Base-by-base conservation (phyloP, 2,329 filamentous ascomycete genomes). In the Canariomyces notabilis region DNA sequence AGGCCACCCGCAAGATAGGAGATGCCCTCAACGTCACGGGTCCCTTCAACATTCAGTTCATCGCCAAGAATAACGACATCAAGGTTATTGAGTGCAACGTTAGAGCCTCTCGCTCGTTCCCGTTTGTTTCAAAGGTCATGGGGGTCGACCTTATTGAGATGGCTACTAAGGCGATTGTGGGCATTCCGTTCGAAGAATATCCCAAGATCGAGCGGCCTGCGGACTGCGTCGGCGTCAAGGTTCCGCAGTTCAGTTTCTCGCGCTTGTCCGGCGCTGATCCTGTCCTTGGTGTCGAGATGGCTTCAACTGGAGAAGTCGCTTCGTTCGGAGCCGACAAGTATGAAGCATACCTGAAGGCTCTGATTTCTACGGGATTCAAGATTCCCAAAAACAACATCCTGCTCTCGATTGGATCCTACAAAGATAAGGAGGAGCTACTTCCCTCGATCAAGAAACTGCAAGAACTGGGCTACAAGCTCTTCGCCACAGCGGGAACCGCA, bases 61-160 rank as follows among this genome's bases (percentile, higher is more conserved):
- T 98, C 61, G 93, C 93, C 60, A 97, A 97, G 74, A 90, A 97
- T 67, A 97, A 97, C 65, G 91, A 97, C 57, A 97, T 98, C 75
- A 97, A 97, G 76, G 93, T 98, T 56, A 98, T 98, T 55, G 93
- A 98, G 72, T 97, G 93, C 71, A 98, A 98, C 61, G 93, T 97
- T 50, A 85, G 93, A 53, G 93, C 93, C 14, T 96, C 93, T 37
- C 81, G 93, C 55, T 97, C 91, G 1, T 96, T 96, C 77, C 93
- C 93, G 51, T 98, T 98, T 63, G 90, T 97, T 14, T 96, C 90
- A 55, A 98, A 98, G 75, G 89, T 95, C 57, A 97, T 95, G 88
- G 90, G 90, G 42, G 87, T 96, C 42, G 91, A 98, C 64, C 76
- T 98, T 53, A 96, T 98, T 56, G 91, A 96, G 73, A 89, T 98